Base-by-base conservation (phyloP, 1,284 basidiomycete genomes). In the Trichosporon faecale region DNA sequence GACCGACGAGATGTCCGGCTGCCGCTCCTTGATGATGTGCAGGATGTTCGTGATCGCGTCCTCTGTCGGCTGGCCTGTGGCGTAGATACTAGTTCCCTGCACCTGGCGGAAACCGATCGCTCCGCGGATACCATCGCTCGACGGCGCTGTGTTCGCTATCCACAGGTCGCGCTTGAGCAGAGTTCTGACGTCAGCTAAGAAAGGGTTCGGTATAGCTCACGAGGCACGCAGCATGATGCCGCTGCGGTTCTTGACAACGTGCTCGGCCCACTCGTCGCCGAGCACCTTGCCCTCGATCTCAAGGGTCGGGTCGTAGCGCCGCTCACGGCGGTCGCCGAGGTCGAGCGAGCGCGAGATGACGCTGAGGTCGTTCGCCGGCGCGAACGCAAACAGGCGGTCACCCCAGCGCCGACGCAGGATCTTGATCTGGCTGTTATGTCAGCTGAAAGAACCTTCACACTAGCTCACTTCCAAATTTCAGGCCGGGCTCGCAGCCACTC, bases 81-180 rank as follows among this genome's bases (percentile, higher is more conserved):
- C 94, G 76, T 94, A 98, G 64, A 98, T 91, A 66, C 90, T 90
- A n/a, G 91, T 91, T 3, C 87, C 87, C 0, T 90, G 88, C 33
- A 98, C 89, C 70, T 91, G 91, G 67, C 96, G 89, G 86, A 98
- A 98, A 79, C 98, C 98, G 83, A 94, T 91, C 1, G 94, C 94
- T 9, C 97, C 97, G 1, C 93, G 90, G 61, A 99, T 87, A 65
- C 87, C 89, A 70, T 89, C 85, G 33, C 88, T 75, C 5, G 82
- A 87, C 25, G 90, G 86, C 0, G 82, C 83, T 52, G 89, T 90
- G 78, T 93, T 89, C 21, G 88, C 87, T 29, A 90, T 84, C 95
- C 95, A 97, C 78, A 92, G 90, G 80, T 97, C 95, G 14, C 92
- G 93, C 85, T 98, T 98, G 76, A 80, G 73, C 8, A 74, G 65